phyloP scores from a whole-genome alignment of 2,329 filamentous ascomycete species.

The Calonectria naviculata region DNA sequence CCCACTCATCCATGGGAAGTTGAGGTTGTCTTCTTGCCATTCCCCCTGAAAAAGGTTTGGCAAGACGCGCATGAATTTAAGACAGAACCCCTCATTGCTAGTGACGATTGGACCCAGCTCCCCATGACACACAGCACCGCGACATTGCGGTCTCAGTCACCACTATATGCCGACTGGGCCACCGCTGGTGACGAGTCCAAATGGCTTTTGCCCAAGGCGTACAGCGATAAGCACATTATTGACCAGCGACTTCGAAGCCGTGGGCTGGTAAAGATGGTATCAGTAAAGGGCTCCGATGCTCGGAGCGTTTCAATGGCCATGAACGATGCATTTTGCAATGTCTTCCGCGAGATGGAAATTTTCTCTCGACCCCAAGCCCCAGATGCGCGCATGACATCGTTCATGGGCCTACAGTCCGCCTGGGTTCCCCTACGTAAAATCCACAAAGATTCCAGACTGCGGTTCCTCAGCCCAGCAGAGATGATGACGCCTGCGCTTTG shows the following conservation, averaged over 20 bases:
- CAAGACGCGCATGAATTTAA: conserved; percentile 61
- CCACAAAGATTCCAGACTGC: conserved; percentile 77
- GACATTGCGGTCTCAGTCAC: conserved; percentile 59
- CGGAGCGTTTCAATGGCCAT: conserved; percentile 75
- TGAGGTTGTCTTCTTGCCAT: conserved; percentile 81
- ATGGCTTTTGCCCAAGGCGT: conserved; percentile 77
- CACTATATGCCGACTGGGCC: conserved; percentile 60
- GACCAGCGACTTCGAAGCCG: conserved; percentile 80
- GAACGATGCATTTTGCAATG: conserved; percentile 68
- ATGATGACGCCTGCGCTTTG: conserved; percentile 79
- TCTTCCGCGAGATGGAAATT: conserved; percentile 60
- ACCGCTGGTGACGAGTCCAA: conserved; percentile 59
- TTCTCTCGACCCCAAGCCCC: conserved; percentile 41
- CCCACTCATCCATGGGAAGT: conserved; percentile 75
- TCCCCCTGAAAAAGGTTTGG: conserved; percentile 69
- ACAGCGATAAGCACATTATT: conserved; percentile 69
- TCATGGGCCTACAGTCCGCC: conserved; percentile 71
- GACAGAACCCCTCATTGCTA: conserved; percentile 46
- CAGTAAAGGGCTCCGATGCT: conserved; percentile 71
- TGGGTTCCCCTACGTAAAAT: conserved; percentile 84
- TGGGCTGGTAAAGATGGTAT: conserved; percentile 74
- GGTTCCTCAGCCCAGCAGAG: conserved; percentile 76
- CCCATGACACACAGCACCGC: conserved; percentile 59
- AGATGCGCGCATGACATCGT: conserved; percentile 51
- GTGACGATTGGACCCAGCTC: conserved; percentile 67